Evolutionary conservation across 2,329 filamentous ascomycete species (phyloP).

Genomic region (Mycosphaerella sp.): DNA sequence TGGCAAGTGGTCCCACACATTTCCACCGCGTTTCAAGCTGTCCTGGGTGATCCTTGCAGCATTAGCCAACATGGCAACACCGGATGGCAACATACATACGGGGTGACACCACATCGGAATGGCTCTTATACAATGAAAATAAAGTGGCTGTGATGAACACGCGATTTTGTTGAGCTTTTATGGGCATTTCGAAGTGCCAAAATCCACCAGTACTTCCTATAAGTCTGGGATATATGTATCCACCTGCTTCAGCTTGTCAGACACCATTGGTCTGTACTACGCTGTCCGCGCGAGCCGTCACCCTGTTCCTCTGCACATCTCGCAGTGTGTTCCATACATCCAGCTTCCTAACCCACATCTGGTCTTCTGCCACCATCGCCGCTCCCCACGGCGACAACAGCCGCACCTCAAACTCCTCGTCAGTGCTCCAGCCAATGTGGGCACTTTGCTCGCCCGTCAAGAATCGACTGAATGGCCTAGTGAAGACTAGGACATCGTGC

Average conservation of each 20-base stretch:
- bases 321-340: conserved; percentile 17
- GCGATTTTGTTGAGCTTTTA: too few relatives aligned
- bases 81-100: too few relatives aligned
- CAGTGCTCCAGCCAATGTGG: conserved; percentile 14
- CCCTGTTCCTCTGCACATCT: conserved; percentile 13
- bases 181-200: too few relatives aligned
- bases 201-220: too few relatives aligned
- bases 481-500: conserved; percentile 17
- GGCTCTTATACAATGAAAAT: too few relatives aligned
- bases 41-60: too few relatives aligned
- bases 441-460: conserved; percentile 13
- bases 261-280: conserved; percentile 5
- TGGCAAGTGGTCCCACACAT: too few relatives aligned
- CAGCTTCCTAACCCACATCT: conserved; percentile 10
- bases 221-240: too few relatives aligned
- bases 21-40: too few relatives aligned
- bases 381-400: conserved; percentile 12
- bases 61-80: too few relatives aligned
- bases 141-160: too few relatives aligned
- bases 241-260: neutral
- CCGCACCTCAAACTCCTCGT: conserved; percentile 16
- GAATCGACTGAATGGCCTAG: conserved; percentile 14
- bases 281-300: conserved; percentile 2
- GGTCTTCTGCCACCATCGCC: conserved; percentile 13
- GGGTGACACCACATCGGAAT: too few relatives aligned